Evolutionary conservation across 1,284 basidiomycete species (phyloP), one percentile per base, ranked within the genome.

Genomic region (Apiotrichum akiyoshidainum): DNA sequence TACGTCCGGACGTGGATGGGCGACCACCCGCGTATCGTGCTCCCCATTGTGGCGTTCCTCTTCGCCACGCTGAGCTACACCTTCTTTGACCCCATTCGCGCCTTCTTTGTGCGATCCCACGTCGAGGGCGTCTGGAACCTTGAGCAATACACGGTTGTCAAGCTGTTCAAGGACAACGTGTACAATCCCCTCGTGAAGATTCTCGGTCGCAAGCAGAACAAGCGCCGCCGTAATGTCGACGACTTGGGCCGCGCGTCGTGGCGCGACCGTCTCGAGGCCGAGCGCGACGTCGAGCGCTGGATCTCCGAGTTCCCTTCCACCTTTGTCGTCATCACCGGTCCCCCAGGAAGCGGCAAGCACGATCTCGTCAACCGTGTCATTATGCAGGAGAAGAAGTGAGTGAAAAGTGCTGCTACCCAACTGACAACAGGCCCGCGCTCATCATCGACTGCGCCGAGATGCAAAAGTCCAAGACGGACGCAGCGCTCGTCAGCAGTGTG

Each of bases 61-160:
- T 73, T 98, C 33, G 95, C 94, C 16, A 87, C 87, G 1, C 71
- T 98, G 50, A 91, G 89, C 33, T 96, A 95, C 74, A 88, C 89
- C 87, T 84, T 96, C 64, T 96, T 96, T 70, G 92, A 97, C 71
- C 93, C 93, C 1, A 85, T 99, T 37, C 86, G 95, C 46, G 83
- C 86, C 5, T 82, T 93, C 62, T 91, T 88, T 80, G 85, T 98
- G 0, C 83, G 92, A 79, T 86, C 84, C 22, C 89, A 92, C 68
- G 81, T 97, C 68, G 81, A 88, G 55, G 84, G 90, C 51, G 89
- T 89, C 80, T 93, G 96, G 70, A 85, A 93, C 70, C 83, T 78
- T 2, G 76, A 79, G 26, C 67, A 74, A 26, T 79, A 77, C 58
- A 67, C 72, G 5, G n/a, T 69, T 7, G 66, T 79, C 55, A 68